Base-by-base conservation (phyloP, 257 asterid genomes). In the Nicotiana otophora region DNA sequence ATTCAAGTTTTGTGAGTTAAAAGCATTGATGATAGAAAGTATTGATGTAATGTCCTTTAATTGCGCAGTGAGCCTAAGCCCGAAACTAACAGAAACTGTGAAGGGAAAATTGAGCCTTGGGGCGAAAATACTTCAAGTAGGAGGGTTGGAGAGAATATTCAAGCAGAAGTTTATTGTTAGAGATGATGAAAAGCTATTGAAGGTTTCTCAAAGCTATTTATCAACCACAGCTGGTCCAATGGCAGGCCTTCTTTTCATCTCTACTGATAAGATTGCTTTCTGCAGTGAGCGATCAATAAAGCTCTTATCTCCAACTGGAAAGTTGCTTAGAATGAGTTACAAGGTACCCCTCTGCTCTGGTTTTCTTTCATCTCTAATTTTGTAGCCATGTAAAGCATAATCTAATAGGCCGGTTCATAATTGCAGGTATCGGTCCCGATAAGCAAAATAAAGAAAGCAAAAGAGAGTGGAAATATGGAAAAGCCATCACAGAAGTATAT, bases 201-300 rank as follows among this genome's bases (percentile, higher is more conserved):
- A 83, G 83, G 91, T 87, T 81, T 89, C 84, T 46, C 91, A 85
- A 31, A 87, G 91, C 80, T 89, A 89, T 80, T 78, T 89, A 68
- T 87, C 87, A 19, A 89, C 91, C 28, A 89, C 91, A n/a, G 81
- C 86, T 1, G 90, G 90, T 28, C 87, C 89, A 5, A 82, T 87
- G 60, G 85, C 89, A 19, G 89, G 88, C 16, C 82, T 90, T 12
- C 88, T 89, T 9, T 90, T 90, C 28, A 36, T 90, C 42, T 89
- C 91, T 1, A 86, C 86, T 39, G 30, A 77, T 3, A 87, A 87
- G 66, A 77, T 89, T 30, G 88, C 90, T 46, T 90, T 90, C 85
- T 89, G 90, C 81, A 90, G 92, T 77, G 93, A 89, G 68, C 85
- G 87, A 83, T 86, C 89, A 10, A 82, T 89, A 33, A 88, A 90